Evolutionary conservation across 1,284 basidiomycete species (phyloP).

Genomic region (Inonotus obliquus): DNA sequence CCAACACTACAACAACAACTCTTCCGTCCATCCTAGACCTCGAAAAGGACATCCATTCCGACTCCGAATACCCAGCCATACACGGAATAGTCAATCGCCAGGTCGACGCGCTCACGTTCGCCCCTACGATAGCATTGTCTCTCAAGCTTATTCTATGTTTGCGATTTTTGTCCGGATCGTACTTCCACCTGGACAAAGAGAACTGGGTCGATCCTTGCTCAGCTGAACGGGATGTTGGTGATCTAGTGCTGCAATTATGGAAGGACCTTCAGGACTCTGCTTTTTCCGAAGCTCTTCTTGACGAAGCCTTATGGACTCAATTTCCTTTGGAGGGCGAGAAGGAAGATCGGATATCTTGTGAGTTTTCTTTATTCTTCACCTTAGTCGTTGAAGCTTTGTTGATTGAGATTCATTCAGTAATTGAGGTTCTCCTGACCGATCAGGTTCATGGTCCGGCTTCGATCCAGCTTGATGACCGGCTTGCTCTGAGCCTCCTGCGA

Average conservation of each 20-base stretch:
- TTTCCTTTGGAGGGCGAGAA: slow-evolving; percentile 9
- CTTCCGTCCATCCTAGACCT: slow-evolving; percentile 4
- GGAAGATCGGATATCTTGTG: not conserved
- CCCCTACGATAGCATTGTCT: not conserved
- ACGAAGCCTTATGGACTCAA: slow-evolving; percentile 1
- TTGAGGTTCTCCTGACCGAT: slow-evolving; percentile 26
- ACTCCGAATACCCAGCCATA: not conserved
- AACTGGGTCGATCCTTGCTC: not conserved
- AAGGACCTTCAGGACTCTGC: not conserved
- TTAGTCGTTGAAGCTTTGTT: not conserved
- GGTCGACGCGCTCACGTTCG: not conserved
- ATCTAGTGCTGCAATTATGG: slow-evolving; percentile 1
- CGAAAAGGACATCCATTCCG: slow-evolving; percentile 3
- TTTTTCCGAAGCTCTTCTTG: not conserved
- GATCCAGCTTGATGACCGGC: slow-evolving; percentile 38
- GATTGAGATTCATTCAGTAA: slow-evolving; percentile 1
- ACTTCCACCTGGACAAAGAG: not conserved
- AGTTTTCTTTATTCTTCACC: not conserved
- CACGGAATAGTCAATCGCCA: not conserved
- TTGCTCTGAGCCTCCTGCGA: slow-evolving; percentile 36
- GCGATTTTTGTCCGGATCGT: slow-evolving; percentile 2
- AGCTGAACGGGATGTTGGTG: not conserved
- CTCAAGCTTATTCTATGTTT: slow-evolving; percentile 8
- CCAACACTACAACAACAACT: not conserved
- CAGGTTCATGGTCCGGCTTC: slow-evolving; percentile 28